Evolutionary conservation across 768 basidiomycete species (phyloP), one percentile per base, ranked within the genome.

Genomic region (Russula foetens): DNA sequence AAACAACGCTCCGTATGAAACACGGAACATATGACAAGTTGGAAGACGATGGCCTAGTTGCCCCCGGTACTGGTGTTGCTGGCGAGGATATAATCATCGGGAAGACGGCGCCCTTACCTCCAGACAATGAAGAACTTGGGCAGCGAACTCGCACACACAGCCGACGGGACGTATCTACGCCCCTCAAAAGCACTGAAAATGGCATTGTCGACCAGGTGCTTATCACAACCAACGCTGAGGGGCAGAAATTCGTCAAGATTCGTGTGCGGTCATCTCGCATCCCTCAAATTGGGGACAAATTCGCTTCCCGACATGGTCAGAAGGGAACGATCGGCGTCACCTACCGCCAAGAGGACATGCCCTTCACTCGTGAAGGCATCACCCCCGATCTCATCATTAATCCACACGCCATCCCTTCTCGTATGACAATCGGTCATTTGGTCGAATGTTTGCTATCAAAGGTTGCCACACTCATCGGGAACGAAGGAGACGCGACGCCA

Each of bases 261-360:
- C 90, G 97, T 48, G 89, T 98, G 28, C 84, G 97, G 46, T 91
- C 96, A 21, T 96, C 93, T 7, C 91, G 97, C 75, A 84, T 98
- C 57, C 97, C 97, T 31, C 96, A 99, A 72, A 97, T 89, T 56
- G 97, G 97, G 43, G 97, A 99, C 80, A 99, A 99, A 75, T 99
- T 99, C 66, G 97, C 97, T 2, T 99, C 97, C 49, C 90, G 97
- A 70, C 97, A 99, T 70, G 97, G 97, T 69, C 97, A 99, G 76
- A 99, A 99, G 78, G 97, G 97, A 74, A 99, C 97, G 11, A 96
- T 98, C 64, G 97, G 97, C 75, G 97, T 99, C 74, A 98, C 96
- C 0, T 99, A 99, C 71, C 92, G 97, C 53, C 97, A 98, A 73
- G 97, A 99, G 73, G 97, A 99, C 71, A 98, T 99, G 97, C 97